These are phyloP conservation scores for Coemansia sp. DNA, from an alignment of 192 early-diverging fungal genomes.

Conservation along the genomic window DNA sequence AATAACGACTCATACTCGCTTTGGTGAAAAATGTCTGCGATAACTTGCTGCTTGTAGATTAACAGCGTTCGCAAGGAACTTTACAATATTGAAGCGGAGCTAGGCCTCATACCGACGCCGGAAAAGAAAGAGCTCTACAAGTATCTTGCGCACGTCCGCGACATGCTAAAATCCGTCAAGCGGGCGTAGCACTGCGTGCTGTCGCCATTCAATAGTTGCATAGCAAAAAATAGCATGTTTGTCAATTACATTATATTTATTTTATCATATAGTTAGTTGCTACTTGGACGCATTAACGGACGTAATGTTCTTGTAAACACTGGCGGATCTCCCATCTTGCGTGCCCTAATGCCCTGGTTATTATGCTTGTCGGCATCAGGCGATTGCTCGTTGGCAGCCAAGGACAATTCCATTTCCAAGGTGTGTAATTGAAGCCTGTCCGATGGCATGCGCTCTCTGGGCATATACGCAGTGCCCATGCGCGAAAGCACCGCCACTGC, in stretches of 20 bases:
- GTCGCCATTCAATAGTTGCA: background rate
- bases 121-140: slow-evolving; percentile 4
- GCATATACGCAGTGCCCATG: background rate
- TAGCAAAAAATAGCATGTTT: background rate
- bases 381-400: background rate
- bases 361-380: background rate
- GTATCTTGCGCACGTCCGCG: slow-evolving; percentile 8
- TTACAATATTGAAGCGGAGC: slow-evolving; percentile 1
- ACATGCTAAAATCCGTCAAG: background rate
- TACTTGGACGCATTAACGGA: slow-evolving; percentile 7
- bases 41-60: slow-evolving; percentile 3
- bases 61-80: slow-evolving; percentile 5
- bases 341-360: background rate
- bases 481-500: background rate
- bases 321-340: slow-evolving; percentile 23
- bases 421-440: slow-evolving; percentile 12
- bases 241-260: background rate
- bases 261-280: background rate
- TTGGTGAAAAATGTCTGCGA: too few relatives aligned
- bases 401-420: background rate
- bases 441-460: background rate
- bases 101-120: background rate
- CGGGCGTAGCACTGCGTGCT: background rate
- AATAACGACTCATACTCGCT: background rate
- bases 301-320: slow-evolving; percentile 10